These are phyloP conservation scores for Aphanoascus verrucosus DNA, from an alignment of 2,329 filamentous ascomycete genomes.

Conservation along the genomic window DNA sequence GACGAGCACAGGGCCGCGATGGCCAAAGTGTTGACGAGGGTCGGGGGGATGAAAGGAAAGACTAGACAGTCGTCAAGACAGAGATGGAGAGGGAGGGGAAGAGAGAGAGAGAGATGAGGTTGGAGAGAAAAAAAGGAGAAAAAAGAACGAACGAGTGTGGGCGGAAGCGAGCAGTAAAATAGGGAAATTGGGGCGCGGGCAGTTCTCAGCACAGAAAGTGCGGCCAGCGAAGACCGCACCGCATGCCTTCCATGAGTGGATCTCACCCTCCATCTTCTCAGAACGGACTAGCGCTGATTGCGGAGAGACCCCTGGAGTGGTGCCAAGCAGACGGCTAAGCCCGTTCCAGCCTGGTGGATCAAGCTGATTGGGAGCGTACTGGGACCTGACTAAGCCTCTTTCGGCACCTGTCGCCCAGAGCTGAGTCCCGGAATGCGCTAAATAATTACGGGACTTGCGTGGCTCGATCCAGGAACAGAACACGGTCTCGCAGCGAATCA, in stretches of 20 bases:
- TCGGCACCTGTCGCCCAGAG: neutral
- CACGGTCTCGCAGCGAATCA: neutral
- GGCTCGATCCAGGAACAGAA: neutral
- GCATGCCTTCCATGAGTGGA: no score
- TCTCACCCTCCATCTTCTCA: no score
- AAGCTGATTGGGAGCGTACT: neutral
- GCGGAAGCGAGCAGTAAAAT: neutral
- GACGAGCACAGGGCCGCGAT: slow-evolving; percentile 5
- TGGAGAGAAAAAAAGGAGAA: neutral
- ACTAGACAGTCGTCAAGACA: slow-evolving; percentile 11
- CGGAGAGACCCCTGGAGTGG: neutral
- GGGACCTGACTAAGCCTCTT: slow-evolving; percentile 4
- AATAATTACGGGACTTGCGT: neutral
- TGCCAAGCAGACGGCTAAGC: neutral
- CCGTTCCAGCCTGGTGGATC: neutral
- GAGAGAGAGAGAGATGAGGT: neutral
- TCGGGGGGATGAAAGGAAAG: slow-evolving; percentile 3
- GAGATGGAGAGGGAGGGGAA: neutral
- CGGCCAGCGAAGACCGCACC: neutral
- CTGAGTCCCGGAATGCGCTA: neutral
- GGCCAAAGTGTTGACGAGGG: slow-evolving; percentile 7
- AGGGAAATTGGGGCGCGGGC: neutral
- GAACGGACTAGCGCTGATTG: no score
- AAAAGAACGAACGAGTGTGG: neutral
- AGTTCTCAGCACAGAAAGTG: no score